A percentile compares a stretch with the other conserved stretches of the same genome.
Conservation (phyloP, 345 rosid species). For the Populus nigra region DNA sequence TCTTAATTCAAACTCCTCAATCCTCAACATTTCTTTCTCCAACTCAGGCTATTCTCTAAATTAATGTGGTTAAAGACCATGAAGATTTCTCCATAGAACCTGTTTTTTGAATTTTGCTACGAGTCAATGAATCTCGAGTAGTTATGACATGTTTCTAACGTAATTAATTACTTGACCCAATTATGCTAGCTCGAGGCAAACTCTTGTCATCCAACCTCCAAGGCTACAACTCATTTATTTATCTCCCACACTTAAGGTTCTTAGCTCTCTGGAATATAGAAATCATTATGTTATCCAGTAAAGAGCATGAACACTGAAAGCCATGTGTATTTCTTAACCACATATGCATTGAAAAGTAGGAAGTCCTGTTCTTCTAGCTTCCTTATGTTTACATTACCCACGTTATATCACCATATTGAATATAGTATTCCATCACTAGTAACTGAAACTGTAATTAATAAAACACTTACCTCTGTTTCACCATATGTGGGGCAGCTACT, state of each 20-base stretch:
- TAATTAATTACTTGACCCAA: background rate
- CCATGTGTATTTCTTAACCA: background rate
- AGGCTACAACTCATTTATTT: background rate
- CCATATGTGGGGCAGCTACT: constrained; percentile 77
- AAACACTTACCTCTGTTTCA: constrained; percentile 60
- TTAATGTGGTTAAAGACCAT: background rate
- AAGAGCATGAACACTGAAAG: background rate
- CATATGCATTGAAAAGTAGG: background rate
- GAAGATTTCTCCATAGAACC: background rate
- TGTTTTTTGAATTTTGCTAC: background rate
- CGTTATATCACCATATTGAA: background rate
- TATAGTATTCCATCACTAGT: background rate
- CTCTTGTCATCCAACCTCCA: background rate
- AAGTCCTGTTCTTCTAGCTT: background rate
- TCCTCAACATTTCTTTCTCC: background rate
- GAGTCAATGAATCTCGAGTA: background rate
- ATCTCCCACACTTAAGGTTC: background rate
- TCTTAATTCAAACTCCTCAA: background rate
- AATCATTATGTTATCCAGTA: background rate
- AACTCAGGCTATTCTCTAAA: background rate
- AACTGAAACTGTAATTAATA: no score
- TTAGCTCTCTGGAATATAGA: background rate
- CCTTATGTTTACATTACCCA: background rate
- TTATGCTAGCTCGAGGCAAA: background rate
- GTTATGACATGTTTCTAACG: background rate